Conservation (phyloP, 2,329 filamentous ascomycete genomes). For the Neofusicoccum sp. region DNA sequence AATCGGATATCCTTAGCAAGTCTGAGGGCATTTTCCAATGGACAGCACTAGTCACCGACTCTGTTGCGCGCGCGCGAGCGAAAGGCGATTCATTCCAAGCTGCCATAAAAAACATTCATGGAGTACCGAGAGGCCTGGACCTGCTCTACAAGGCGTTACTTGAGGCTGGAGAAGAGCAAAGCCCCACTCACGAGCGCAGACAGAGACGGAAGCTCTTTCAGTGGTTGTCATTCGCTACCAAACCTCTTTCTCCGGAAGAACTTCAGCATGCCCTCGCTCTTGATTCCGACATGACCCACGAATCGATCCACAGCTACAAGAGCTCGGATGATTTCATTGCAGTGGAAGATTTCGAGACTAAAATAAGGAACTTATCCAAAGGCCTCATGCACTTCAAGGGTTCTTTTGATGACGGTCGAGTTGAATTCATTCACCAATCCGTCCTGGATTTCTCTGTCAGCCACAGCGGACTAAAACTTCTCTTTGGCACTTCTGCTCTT, state of each 20-base stretch:
- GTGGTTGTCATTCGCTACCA: background rate
- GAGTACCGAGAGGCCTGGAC: background rate
- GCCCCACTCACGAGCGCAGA: background rate
- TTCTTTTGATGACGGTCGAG: too few species aligned
- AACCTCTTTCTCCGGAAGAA: background rate
- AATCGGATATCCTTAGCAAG: background rate
- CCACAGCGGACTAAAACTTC: too few species aligned
- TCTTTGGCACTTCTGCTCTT: too few species aligned
- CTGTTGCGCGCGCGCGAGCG: too few species aligned
- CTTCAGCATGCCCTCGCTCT: background rate
- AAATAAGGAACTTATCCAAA: too few species aligned
- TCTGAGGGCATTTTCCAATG: background rate
- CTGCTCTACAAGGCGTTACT: background rate
- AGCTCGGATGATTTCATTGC: background rate
- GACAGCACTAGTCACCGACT: background rate
- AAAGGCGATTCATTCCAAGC: background rate
- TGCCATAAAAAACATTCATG: background rate
- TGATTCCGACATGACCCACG: background rate
- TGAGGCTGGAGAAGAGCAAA: background rate
- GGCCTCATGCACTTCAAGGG: too few species aligned
- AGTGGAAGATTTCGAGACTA: background rate
- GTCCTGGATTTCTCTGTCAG: too few species aligned
- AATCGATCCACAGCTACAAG: background rate
- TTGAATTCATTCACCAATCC: too few species aligned
- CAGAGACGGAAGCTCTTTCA: background rate